Conservation (phyloP, 2,329 filamentous ascomycete genomes). For the Aspergillus sp. region DNA sequence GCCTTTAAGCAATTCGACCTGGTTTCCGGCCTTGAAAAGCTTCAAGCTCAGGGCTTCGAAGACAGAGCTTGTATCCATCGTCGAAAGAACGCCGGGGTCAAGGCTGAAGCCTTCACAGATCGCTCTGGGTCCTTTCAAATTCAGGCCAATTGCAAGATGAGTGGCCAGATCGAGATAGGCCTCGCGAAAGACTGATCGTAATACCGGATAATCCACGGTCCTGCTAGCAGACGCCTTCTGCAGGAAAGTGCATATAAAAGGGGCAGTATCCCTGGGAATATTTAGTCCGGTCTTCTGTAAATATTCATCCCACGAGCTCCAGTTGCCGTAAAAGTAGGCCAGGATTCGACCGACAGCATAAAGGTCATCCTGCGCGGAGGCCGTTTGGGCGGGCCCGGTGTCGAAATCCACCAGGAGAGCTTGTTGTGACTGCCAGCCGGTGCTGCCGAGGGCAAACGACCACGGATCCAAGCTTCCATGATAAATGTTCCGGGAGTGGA, state of each 20-base stretch:
- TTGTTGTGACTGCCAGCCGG: constrained; percentile 11
- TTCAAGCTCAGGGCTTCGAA: not conserved
- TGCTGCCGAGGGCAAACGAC: constrained; percentile 10
- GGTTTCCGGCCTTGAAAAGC: not conserved
- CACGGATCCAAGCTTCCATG: constrained; percentile 10
- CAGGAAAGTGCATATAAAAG: not conserved
- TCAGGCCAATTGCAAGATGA: constrained; percentile 4
- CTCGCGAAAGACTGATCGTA: not conserved
- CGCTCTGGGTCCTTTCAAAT: constrained; percentile 5
- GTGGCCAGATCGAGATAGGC: constrained; percentile 1
- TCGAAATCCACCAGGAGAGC: constrained; percentile 8
- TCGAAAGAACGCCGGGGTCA: not conserved
- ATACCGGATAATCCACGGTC: constrained; percentile 4
- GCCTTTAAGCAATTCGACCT: not conserved
- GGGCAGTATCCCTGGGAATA: not conserved
- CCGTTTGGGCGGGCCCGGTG: not conserved
- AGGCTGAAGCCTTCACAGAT: not conserved
- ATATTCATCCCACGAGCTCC: constrained; percentile 8
- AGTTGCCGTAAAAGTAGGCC: constrained; percentile 10
- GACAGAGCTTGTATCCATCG: not conserved
- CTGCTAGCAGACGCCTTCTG: not conserved
- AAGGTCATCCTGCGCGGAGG: constrained; percentile 5
- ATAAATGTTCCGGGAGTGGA: constrained; percentile 11
- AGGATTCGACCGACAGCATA: constrained; percentile 11
- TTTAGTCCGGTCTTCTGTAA: not conserved